Evolutionary conservation across 2,329 filamentous ascomycete genomes (phyloP), one percentile per base, ranked within the genome.

Genomic region (Talaromyces sp.): DNA sequence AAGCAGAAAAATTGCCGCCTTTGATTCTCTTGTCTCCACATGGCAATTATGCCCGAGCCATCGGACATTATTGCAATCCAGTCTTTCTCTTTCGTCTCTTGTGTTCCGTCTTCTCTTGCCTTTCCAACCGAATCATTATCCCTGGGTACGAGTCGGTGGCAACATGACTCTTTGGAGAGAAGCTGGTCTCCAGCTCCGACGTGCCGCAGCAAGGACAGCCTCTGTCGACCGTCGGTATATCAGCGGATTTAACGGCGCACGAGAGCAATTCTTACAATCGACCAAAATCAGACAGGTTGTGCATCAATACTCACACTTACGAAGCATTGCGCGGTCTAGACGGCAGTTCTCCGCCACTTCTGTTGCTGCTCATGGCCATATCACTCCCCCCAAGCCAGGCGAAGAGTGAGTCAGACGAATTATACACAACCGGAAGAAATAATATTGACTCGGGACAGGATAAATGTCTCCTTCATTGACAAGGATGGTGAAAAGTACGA

Each of bases 391-490:
- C 1, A 93, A 92, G 75, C 84, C 90, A 0, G 94, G 94, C 50
- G 90, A 97, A 81, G 94, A 97, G 90, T 95, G 79, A 70, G 87
- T 76, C 33, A 56, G 37, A 50, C 15, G n/a, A n/a, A 5, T 11
- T 13, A 13, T 15, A 11, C 19, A 52, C 48, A 52, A 39, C 35
- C 19, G 15, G 17, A 17, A 28, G 28, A 10, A n/a, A 2, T 25
- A 9, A 13, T 10, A 35, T 52, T 59, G 39, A 59, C 33, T 10
- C 2, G 6, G 10, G 15, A n/a, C 15, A 63, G 91, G 73, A 83
- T 96, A 59, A 88, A 89, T 69, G 83, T 99, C 25, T 96, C 92
- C 0, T 97, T 97, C 72, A 83, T 97, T 65, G 92, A 97, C 74
- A 97, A 97, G 75, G 91, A 97, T 19, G 87, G 87, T 53, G 79